Conservation (phyloP, 169 alveolate species). For the Eimeria acervulina region DNA sequence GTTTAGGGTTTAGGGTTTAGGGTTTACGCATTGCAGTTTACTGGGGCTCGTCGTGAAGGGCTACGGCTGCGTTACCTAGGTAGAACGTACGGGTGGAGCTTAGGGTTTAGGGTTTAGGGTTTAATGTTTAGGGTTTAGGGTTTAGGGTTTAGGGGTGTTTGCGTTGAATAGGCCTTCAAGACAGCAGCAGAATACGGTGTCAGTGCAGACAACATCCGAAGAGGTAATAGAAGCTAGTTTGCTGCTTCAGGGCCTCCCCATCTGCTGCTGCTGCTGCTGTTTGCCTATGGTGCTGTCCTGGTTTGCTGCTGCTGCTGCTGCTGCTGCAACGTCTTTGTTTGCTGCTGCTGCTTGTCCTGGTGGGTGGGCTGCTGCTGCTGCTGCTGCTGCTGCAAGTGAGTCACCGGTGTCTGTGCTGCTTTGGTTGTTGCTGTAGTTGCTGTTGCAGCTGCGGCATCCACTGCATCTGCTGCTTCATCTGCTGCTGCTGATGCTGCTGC, state of each 20-base stretch:
- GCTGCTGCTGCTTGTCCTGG: no score
- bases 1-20: constrained; percentile 34
- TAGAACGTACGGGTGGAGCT: background rate
- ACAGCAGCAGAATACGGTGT: constrained; percentile 50
- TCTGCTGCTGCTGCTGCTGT: constrained; percentile 7
- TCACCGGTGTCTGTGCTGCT: no score
- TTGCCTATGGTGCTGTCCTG: background rate
- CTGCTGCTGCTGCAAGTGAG: background rate
- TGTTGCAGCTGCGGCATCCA: no score
- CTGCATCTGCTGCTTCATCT: no score
- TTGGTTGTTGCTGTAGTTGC: background rate
- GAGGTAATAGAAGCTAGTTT: background rate
- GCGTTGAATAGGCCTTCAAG: constrained; percentile 25
- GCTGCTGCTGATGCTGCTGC: no score
- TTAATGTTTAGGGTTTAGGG: background rate
- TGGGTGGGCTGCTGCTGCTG: background rate
- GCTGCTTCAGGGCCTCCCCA: no score
- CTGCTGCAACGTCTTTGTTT: no score
- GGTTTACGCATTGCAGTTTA: background rate
- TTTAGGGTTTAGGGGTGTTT: background rate
- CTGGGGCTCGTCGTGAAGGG: no score
- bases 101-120: constrained; percentile 27
- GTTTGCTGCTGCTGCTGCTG: background rate
- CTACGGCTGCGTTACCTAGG: no score
- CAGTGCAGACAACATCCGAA: constrained; percentile 45